Percentiles rank a stretch among this genome's conserved stretches.
Evolutionary conservation across 208 protist genomes (phyloP).

Genomic region (Crithidia expoeki): DNA sequence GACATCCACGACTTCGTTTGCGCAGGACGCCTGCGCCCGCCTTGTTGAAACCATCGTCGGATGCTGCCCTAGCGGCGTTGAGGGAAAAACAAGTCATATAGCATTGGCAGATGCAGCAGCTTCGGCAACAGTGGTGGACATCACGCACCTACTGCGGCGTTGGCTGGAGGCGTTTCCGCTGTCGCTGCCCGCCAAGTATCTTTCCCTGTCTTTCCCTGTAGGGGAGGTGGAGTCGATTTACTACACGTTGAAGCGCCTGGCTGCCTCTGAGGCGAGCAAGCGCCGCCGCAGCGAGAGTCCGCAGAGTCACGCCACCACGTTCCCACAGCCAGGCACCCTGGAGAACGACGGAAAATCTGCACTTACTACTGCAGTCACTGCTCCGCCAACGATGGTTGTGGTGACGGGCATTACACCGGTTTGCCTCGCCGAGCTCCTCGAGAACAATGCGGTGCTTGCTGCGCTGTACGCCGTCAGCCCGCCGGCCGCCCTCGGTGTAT

Average conservation of each 20-base stretch:
- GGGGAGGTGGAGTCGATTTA: slow-evolving; percentile 34
- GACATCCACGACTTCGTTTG: not conserved
- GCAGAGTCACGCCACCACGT: slow-evolving; percentile 2
- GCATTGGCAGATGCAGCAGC: not conserved
- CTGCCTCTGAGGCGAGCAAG: slow-evolving; percentile 25
- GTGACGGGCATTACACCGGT: slow-evolving; percentile 33
- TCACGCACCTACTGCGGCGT: slow-evolving; percentile 22
- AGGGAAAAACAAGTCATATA: not conserved
- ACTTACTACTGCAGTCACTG: too few species aligned
- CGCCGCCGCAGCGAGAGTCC: slow-evolving; percentile 13
- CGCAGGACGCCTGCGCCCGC: slow-evolving; percentile 12
- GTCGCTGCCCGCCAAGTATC: slow-evolving; percentile 15
- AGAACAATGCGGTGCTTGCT: slow-evolving; percentile 27
- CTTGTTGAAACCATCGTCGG: slow-evolving; percentile 27
- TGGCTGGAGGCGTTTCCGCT: slow-evolving; percentile 31
- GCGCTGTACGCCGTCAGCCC: slow-evolving; percentile 30
- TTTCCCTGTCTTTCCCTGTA: slow-evolving; percentile 21
- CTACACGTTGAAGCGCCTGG: slow-evolving; percentile 41
- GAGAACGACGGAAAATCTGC: not conserved
- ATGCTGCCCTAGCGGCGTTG: slow-evolving; percentile 11
- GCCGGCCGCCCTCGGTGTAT: slow-evolving; percentile 15
- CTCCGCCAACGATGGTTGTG: not conserved
- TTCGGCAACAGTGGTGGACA: slow-evolving; percentile 1
- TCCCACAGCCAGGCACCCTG: not conserved
- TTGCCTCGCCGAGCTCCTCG: slow-evolving; percentile 31